Conservation (phyloP, 768 basidiomycete genomes). For the Boletus vermiculosoides region DNA sequence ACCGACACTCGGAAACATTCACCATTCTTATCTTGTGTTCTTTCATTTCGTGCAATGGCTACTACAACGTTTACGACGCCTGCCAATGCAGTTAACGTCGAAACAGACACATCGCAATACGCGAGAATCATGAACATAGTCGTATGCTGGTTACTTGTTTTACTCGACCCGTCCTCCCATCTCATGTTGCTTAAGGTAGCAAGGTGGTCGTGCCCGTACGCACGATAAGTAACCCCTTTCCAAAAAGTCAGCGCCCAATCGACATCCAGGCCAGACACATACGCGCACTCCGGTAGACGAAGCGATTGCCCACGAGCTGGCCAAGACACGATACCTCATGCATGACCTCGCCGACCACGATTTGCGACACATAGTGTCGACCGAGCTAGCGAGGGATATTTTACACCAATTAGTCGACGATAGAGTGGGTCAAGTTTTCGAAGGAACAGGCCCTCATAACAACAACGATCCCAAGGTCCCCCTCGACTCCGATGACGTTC, state of each 20-base stretch:
- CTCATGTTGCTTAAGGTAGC: neutral
- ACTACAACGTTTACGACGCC: neutral
- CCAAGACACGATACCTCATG: neutral
- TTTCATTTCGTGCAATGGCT: neutral
- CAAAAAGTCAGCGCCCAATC: no score
- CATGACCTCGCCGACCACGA: neutral
- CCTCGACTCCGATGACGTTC: neutral
- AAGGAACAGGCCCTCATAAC: neutral
- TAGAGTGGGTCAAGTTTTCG: neutral
- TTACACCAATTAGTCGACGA: neutral
- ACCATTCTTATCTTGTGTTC: neutral
- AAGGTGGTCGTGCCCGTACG: neutral
- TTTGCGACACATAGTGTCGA: constrained; percentile 1
- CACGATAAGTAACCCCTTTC: no score
- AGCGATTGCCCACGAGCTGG: no score
- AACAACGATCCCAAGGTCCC: neutral
- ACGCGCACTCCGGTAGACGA: no score
- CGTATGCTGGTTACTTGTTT: neutral
- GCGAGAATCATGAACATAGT: neutral
- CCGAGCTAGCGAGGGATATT: constrained; percentile 1
- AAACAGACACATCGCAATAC: neutral
- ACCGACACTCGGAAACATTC: neutral
- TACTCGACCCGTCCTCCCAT: neutral
- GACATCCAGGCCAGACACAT: no score
- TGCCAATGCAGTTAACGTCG: neutral